Percentiles rank a stretch among this genome's conserved stretches.
phyloP scores from a whole-genome alignment of 768 basidiomycete genomes.

The Boletus fagicola region DNA sequence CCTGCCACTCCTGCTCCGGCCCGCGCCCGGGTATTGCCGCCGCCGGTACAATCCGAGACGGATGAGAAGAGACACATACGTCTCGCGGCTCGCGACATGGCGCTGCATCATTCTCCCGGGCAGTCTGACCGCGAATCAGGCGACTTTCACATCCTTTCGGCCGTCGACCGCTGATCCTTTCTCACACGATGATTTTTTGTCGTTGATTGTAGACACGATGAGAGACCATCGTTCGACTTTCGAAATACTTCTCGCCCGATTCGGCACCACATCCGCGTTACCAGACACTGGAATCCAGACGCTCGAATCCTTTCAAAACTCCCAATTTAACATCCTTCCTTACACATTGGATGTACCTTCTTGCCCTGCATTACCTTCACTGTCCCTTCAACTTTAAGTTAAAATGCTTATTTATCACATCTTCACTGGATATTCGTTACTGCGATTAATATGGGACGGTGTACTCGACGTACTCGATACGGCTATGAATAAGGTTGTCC shows the following conservation, averaged over 20 bases:
- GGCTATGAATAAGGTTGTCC: not conserved
- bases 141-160: not conserved
- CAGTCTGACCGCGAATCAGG: not conserved
- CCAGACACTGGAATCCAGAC: not conserved
- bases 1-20: not conserved
- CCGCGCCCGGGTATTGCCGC: not conserved
- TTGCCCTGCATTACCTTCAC: not conserved
- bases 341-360: not conserved
- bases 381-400: not conserved
- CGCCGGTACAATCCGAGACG: not conserved
- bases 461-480: not conserved
- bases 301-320: no score
- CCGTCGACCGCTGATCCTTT: not conserved
- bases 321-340: not conserved
- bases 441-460: not conserved
- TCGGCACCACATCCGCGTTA: conserved; percentile 2
- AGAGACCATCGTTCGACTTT: not conserved
- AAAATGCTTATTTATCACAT: no score
- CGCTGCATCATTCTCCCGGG: not conserved
- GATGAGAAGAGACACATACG: conserved; percentile 5
- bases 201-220: not conserved
- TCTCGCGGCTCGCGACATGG: not conserved
- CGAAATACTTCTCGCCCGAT: not conserved
- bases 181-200: not conserved
- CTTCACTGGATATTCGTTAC: not conserved